Evolutionary conservation across 495 filamentous ascomycete genomes (phyloP), one percentile per base, ranked within the genome.

Genomic region (Penicillium macrosclerotiorum): DNA sequence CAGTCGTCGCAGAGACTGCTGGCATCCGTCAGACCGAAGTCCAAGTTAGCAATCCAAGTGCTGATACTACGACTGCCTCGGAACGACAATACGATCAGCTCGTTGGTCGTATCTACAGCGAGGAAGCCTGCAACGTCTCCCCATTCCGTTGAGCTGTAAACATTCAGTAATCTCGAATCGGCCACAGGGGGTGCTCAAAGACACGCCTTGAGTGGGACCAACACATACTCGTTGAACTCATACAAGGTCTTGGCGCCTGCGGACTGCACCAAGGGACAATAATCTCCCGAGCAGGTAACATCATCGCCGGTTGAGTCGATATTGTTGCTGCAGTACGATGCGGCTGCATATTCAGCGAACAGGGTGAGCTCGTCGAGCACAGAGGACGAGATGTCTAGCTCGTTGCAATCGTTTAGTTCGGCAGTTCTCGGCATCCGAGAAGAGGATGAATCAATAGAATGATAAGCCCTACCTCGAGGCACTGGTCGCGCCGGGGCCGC

Each of bases 71-170:
- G 52, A 19, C 77, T 78, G 47, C 89, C 89, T 22, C 83, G 79
- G 70, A 90, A 84, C 12, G 84, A 75, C 31, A 89, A 63, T 24
- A 91, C 76, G 34, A 91, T 82, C 11, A 79, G 51, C 16, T 71
- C 46, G 52, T 79, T 82, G 20, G 77, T 82, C 17, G 63, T 57
- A 64, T 93, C 89, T 16, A 73, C 65, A 9, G 81, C 82, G n/a
- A 90, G 62, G 55, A 83, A 86, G 25, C 89, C 89, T 9, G 81
- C 74, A 11, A 78, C 77, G 49, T 88, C 85, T 5, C 83, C 79
- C 6, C 67, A 64, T 17, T 60, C 34, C 25, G 70, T 47, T 2
- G 77, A 69, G 32, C 80, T 86, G 30, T 9, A 11, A 37, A 35
- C 22, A 45, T 38, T 55, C 14, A 33, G 12, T 1, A 24, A 16